Evolutionary conservation across 148 eudicot species (phyloP), one percentile per base, ranked within the genome.

Genomic region (Rhododendron williamsianum): DNA sequence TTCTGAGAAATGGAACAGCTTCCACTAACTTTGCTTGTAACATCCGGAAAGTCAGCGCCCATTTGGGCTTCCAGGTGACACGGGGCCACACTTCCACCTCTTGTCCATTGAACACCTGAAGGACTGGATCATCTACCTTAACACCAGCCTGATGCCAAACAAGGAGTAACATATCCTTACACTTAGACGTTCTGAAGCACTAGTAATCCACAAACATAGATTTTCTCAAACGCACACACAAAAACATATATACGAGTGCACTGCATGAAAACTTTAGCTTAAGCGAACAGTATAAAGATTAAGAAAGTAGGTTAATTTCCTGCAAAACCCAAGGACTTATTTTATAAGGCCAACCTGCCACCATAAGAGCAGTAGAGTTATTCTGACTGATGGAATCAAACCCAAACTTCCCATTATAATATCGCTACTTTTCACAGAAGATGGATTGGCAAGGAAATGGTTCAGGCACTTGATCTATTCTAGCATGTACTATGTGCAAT

Each of bases 41-140:
- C 91, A 73, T 94, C 98, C 4, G 96, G 83, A 88, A 97, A 83
- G 95, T 94, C 38, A 91, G 83, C 9, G 92, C 99, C 99, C 99
- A 97, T 78, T 93, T 92, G 45, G 99, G 98, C 87, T 93, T 95
- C 99, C 99, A 97, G 51, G 91, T 91, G 71, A 95, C 88, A 74
- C 94, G 95, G 52, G 99, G 92, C 98, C 98, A 97, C 46, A 95
- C 94, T 82, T 97, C 98, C 79, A 95, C 98, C 86, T 95, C 98
- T 91, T 97, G 99, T 41, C 95, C 98, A 43, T 94, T 97, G 85
- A 93, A 95, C 72, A 88, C 91, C 78, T 88, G 83, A 23, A 52
- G 83, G 51, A 85, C 89, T 38, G 98, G 96, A 85, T 94, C 98
- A 30, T 87, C 94, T 76, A 97, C 86, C 88, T 93, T 89, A 48